Conservation (phyloP, 441 rosid species). For the Flueggea neowawraea region DNA sequence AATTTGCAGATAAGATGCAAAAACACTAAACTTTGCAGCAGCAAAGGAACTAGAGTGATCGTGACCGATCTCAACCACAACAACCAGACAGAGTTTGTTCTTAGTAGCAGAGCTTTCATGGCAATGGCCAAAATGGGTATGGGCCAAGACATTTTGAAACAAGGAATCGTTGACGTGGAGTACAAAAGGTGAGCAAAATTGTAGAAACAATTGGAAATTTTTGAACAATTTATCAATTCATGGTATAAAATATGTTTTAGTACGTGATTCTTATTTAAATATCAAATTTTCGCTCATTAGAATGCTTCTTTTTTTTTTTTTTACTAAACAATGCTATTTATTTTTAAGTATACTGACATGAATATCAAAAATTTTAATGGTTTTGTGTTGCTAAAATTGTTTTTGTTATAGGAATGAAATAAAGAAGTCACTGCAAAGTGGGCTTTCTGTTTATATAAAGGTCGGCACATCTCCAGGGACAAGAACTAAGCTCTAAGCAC, state of each 20-base stretch:
- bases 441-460: no score
- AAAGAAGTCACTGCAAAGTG: not conserved
- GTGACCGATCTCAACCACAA: conserved; percentile 58
- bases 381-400: not conserved
- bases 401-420: conserved; percentile 12
- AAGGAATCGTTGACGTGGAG: conserved; percentile 60
- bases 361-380: no score
- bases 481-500: conserved; percentile 6
- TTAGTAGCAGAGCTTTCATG: conserved; percentile 74
- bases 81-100: conserved; percentile 71
- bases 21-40: conserved; percentile 45
- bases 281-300: no score
- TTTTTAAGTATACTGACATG: no score
- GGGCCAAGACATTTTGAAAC: conserved; percentile 45
- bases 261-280: no score
- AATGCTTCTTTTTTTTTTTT: no score
- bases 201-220: no score
- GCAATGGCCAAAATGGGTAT: conserved; percentile 70
- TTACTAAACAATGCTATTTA: no score
- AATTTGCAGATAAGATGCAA: conserved; percentile 70
- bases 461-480: no score
- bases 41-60: conserved; percentile 61
- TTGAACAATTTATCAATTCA: no score
- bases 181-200: conserved; percentile 49
- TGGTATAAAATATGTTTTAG: no score